Conservation (phyloP, 2,329 filamentous ascomycete species). For the Penicillium polonicum region DNA sequence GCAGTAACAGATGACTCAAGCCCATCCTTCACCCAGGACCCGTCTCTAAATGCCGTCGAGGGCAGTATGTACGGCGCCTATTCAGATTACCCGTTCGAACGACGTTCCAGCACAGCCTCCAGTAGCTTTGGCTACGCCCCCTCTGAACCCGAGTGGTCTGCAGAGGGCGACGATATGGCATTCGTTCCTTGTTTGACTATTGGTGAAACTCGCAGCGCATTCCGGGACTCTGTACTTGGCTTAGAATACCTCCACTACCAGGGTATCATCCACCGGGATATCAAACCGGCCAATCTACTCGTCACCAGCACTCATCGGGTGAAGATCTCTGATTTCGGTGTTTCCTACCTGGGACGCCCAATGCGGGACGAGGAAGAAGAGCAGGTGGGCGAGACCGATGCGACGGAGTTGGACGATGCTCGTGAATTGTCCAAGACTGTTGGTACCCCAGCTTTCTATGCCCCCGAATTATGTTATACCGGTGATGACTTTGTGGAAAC, state of each 20-base stretch:
- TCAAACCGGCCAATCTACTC: conserved; percentile 86
- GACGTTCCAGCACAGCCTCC: conserved; percentile 77
- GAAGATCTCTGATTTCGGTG: conserved; percentile 98
- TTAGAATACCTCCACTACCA: conserved; percentile 91
- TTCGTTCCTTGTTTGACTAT: conserved; percentile 93
- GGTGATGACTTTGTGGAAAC: conserved; percentile 60
- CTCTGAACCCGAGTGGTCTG: conserved; percentile 45
- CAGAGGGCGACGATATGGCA: conserved; percentile 75
- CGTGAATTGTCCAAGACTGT: conserved; percentile 97
- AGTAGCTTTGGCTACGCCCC: conserved; percentile 53
- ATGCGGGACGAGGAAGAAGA: conserved; percentile 79
- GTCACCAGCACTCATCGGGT: conserved; percentile 81
- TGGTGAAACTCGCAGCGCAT: conserved; percentile 75
- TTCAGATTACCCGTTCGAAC: conserved; percentile 59
- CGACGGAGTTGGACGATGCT: conserved; percentile 84
- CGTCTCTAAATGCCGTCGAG: conserved; percentile 59
- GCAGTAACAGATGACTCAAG: conserved; percentile 51
- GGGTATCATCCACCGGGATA: conserved; percentile 79
- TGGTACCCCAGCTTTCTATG: conserved; percentile 95
- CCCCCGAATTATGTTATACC: conserved; percentile 91
- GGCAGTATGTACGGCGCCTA: conserved; percentile 77
- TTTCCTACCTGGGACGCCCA: conserved; percentile 91
- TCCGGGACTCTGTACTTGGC: conserved; percentile 88
- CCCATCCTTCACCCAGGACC: conserved; percentile 47
- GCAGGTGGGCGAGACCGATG: conserved; percentile 77